A percentile compares a stretch with the other conserved stretches of the same genome.
Evolutionary conservation across 139 green algal species (phyloP).

Genomic region (Axilococcus clingmanii): DNA sequence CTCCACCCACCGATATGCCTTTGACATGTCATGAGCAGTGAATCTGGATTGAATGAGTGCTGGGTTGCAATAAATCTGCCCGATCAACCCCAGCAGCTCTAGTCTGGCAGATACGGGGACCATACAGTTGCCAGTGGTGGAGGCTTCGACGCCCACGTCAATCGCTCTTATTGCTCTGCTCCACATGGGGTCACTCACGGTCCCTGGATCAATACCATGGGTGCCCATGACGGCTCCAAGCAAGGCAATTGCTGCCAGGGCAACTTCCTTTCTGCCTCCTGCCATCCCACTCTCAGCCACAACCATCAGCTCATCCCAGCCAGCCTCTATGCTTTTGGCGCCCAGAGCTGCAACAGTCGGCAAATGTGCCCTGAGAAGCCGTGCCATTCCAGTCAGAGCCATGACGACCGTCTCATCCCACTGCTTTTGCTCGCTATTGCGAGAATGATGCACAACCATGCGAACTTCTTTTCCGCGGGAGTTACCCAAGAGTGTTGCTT

Average conservation of each 20-base stretch:
- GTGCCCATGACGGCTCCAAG: slow-evolving; percentile 41
- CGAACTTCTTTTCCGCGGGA: slow-evolving; percentile 22
- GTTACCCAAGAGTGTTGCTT: slow-evolving; percentile 36
- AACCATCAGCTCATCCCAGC: slow-evolving; percentile 70
- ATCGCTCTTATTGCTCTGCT: slow-evolving; percentile 41
- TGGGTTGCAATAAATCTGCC: slow-evolving; percentile 32
- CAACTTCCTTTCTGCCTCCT: slow-evolving; percentile 55
- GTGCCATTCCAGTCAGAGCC: slow-evolving; percentile 58
- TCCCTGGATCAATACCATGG: background rate
- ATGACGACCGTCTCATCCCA: slow-evolving; percentile 92
- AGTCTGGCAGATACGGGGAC: slow-evolving; percentile 44
- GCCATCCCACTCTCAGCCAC: slow-evolving; percentile 53
- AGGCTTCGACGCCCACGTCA: slow-evolving; percentile 50
- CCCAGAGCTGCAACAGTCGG: slow-evolving; percentile 47
- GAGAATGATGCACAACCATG: slow-evolving; percentile 86
- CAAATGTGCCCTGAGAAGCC: slow-evolving; percentile 72
- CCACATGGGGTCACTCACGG: slow-evolving; percentile 32
- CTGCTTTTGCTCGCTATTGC: slow-evolving; percentile 91
- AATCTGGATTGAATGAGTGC: slow-evolving; percentile 23
- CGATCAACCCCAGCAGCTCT: slow-evolving; percentile 51
- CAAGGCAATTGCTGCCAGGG: slow-evolving; percentile 43
- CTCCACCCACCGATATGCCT: slow-evolving; percentile 56
- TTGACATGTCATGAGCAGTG: slow-evolving; percentile 29
- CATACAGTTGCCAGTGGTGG: slow-evolving; percentile 35
- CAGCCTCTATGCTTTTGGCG: slow-evolving; percentile 44